Evolutionary conservation across 495 filamentous ascomycete species (phyloP).

Genomic region (Aspergillus indologenus): DNA sequence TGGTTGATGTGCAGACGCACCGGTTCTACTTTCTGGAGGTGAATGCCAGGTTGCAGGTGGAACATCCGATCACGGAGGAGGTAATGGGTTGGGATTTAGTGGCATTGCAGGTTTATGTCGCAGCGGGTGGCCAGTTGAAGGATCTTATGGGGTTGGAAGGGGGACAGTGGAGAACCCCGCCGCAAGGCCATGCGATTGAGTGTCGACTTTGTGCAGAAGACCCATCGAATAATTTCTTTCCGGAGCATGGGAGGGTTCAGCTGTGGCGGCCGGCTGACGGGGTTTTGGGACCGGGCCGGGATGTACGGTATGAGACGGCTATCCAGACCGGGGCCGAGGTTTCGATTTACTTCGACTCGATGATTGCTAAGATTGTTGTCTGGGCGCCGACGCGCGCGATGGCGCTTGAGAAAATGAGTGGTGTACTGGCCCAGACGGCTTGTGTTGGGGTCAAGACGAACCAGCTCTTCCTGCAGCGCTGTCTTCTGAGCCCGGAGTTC

Average conservation of each 20-base stretch:
- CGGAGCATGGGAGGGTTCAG: conserved; percentile 75
- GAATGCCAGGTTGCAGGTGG: conserved; percentile 66
- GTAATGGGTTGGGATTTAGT: conserved; percentile 61
- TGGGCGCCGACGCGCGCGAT: conserved; percentile 64
- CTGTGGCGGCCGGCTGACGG: conserved; percentile 42
- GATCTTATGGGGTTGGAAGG: too few relatives aligned
- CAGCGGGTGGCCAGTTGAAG: too few relatives aligned
- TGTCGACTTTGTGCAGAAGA: conserved; percentile 88
- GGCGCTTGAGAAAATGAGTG: conserved; percentile 71
- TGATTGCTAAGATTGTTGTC: conserved; percentile 93
- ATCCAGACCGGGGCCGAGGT: conserved; percentile 78
- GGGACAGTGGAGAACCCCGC: conserved; percentile 45
- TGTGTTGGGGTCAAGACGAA: conserved; percentile 82
- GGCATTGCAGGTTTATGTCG: conserved; percentile 22
- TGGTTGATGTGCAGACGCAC: conserved; percentile 56
- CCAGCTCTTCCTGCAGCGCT: conserved; percentile 78
- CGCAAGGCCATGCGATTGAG: conserved; percentile 74
- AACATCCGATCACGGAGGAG: conserved; percentile 63
- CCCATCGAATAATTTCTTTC: conserved; percentile 74
- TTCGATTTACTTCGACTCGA: conserved; percentile 84
- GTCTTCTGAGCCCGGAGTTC: conserved; percentile 69
- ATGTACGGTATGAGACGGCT: conserved; percentile 79
- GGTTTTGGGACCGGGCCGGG: conserved; percentile 54
- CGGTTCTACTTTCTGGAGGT: conserved; percentile 68
- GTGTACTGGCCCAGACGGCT: conserved; percentile 74